Base-by-base conservation (phyloP, 306 rosid genomes). In the Begonia fuchsioides region DNA sequence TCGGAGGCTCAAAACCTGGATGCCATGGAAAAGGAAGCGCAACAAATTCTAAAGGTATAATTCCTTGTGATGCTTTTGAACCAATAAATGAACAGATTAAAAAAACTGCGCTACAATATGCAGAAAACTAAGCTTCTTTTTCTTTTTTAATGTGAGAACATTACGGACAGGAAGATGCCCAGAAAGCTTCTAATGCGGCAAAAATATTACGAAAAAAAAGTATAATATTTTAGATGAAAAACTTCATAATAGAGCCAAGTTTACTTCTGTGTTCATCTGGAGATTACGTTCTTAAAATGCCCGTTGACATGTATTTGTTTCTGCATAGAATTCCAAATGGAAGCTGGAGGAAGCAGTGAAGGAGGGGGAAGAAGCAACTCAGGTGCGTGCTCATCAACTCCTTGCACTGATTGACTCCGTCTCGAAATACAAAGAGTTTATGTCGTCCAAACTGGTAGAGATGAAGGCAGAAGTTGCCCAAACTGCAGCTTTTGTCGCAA, bases 21-120 rank as follows among this genome's bases (percentile, higher is more conserved):
- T 60, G 56, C 48, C 50, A 62, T 79, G 75, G 93, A 85, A 66
- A 62, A 63, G 66, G 95, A 85, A 68, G 94, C 77, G 11, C 79
- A 61, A 2, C 85, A 70, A 40, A 73, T 77, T 76, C 61, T 76
- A 45, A 68, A 83, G 93, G 96, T 88, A 68, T 44, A 18, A 44
- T 26, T 26, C 35, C 35, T 26, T 26, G 35, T 26, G 35, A 4
- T 26, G 3, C 32, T 3, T 1, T 20, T 20, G 32, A 20, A 26
- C 35, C 7, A 26, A 26, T 26, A 26, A 26, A 26, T 4, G 7
- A 8, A 26, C 35, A 26, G 35, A 26, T 26, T 26, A 6, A 5
- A 26, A 26, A 26, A 26, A 26, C 35, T 26, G 35, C 35, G 7
- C 35, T 5, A 26, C 7, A 26, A 26, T 26, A 26, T 26, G 35